Conservation (phyloP, 768 basidiomycete genomes). For the Trametes maxima region DNA sequence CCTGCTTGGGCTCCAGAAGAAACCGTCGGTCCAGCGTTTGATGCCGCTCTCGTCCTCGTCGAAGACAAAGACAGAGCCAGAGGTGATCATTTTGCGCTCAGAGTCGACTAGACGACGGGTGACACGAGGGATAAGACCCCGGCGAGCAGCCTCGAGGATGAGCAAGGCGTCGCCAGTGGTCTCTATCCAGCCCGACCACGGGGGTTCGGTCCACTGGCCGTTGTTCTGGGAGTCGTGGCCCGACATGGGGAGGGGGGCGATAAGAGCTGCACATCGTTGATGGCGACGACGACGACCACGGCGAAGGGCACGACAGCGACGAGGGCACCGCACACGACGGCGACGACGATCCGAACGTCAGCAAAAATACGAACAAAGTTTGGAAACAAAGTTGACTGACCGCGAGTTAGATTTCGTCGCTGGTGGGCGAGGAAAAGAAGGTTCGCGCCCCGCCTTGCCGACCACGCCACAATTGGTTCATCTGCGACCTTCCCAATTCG, state of each 20-base stretch:
- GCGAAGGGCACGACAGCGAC: conserved; percentile 29
- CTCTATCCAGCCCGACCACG: conserved; percentile 94
- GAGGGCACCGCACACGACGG: conserved; percentile 29
- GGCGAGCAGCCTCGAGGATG: conserved; percentile 90
- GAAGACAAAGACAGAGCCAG: conserved; percentile 94
- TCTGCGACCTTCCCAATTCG: conserved; percentile 16
- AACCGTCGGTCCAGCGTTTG: conserved; percentile 98
- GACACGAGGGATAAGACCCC: conserved; percentile 89
- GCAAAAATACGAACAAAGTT: conserved; percentile 59
- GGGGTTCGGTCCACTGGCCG: conserved; percentile 74
- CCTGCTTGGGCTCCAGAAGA: conserved; percentile 91
- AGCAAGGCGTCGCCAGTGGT: conserved; percentile 95
- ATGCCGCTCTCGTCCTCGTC: conserved; percentile 98
- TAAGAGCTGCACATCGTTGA: conserved; percentile 26
- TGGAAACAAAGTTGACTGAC: conserved; percentile 73
- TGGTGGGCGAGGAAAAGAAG: conserved; percentile 30
- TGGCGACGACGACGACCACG: conserved; percentile 9
- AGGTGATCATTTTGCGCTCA: conserved; percentile 90
- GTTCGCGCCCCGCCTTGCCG: conserved; percentile 31
- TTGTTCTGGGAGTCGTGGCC: conserved; percentile 32
- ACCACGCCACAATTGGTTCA: conserved; percentile 26
- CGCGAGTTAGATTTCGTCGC: conserved; percentile 60
- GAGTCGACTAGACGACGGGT: conserved; percentile 90
- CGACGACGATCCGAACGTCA: conserved; percentile 38
- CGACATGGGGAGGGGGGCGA: conserved; percentile 22